Base-by-base conservation (phyloP, 495 filamentous ascomycete species). In the Aspergillus sclerotioniger region DNA sequence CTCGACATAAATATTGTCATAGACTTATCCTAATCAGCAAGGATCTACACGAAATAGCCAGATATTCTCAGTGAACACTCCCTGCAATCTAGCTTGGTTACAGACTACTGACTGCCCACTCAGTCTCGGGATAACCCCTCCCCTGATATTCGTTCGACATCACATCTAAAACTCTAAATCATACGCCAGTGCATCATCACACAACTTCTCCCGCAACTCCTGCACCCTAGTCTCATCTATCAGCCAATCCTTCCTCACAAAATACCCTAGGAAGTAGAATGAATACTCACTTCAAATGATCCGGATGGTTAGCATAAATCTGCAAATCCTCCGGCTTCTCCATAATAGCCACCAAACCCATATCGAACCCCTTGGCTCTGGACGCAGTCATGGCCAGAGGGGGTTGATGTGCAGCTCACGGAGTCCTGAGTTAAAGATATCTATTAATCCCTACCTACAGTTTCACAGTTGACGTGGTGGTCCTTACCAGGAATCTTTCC, bases 171-270 rank as follows among this genome's bases (percentile, higher is more conserved):
- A 78, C 62, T 75, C 72, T 58, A 78, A 52, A 61, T 78, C 75
- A 71, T 75, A 78, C 9, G 72, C 75, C 67, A 78, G 64, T 6
- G 75, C 71, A 64, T 76, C 75, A 10, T 76, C 75, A 57, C 72
- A 76, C 33, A 78, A 54, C 55, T 76, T 72, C 58, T 76, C 73
- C 39, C 75, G 67, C 65, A 76, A 56, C 52, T 67, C 75, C 16
- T 73, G 71, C 50, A 73, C 70, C 60, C 75, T 78, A 55, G 33
- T 2, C 13, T 8, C 8, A 15, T 13, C 32, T 20, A 31, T 29
- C 13, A 53, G 35, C 12, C 48, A 20, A n/a, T 12, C 19, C 35
- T 12, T 10, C 39, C 16, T 29, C 5, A n/a, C 10, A 25, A 25
- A 25, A 25, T 25, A 25, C 29, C 55, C 17, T 13, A 28, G 16